phyloP scores from a whole-genome alignment of 306 rosid species.

The Begonia fuchsioides region DNA sequence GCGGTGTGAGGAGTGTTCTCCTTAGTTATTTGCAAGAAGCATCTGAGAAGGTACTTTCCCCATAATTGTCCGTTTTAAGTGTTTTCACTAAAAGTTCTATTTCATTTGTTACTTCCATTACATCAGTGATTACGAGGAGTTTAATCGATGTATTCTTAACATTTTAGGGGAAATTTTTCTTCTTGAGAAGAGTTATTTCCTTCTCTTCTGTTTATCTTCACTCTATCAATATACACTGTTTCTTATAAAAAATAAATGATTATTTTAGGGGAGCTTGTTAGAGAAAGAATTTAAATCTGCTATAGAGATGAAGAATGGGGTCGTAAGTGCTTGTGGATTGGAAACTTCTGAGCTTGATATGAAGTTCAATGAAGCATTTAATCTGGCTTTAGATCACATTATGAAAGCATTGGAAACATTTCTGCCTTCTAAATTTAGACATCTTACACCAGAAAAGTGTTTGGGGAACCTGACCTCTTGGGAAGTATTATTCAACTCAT shows the following conservation, averaged over 20 bases:
- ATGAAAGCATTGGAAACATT: constrained; percentile 28
- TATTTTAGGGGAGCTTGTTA: constrained; percentile 35
- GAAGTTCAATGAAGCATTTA: constrained; percentile 30
- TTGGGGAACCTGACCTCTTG: constrained; percentile 35
- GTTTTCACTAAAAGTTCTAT: background rate
- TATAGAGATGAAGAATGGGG: constrained; percentile 7
- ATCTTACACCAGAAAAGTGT: constrained; percentile 21
- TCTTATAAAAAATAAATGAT: too few species aligned
- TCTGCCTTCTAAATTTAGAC: constrained; percentile 16
- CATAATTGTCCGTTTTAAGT: background rate
- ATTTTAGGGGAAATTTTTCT: constrained; percentile 26
- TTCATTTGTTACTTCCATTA: background rate
- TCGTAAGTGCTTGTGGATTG: constrained; percentile 10
- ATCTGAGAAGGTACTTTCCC: constrained; percentile 35
- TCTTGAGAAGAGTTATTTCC: too few species aligned
- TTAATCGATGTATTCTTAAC: background rate
- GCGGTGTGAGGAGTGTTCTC: constrained; percentile 36
- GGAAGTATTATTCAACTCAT: constrained; percentile 30
- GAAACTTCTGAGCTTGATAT: constrained; percentile 13
- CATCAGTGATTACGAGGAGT: background rate
- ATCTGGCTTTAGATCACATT: constrained; percentile 29
- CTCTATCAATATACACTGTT: too few species aligned
- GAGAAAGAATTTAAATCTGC: constrained; percentile 42
- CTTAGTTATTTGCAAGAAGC: constrained; percentile 43
- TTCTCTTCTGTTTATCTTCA: too few species aligned